Evolutionary conservation across 2,329 filamentous ascomycete genomes (phyloP), one percentile per base, ranked within the genome.

Genomic region (Trichoderma oligosporum): DNA sequence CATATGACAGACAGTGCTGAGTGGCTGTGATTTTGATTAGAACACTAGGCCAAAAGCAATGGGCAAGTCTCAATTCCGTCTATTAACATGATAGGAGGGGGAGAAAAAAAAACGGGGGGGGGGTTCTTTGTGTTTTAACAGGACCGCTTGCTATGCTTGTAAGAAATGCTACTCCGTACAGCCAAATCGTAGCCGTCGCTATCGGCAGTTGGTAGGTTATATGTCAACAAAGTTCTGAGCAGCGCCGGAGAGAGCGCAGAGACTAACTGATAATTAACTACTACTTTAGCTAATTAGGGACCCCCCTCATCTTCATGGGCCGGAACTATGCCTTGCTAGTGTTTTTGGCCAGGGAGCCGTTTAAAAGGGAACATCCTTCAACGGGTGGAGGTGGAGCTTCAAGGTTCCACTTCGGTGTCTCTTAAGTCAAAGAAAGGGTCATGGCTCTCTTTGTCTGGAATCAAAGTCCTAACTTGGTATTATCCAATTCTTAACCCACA

Each of bases 401-500:
- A 27, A 58, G 49, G 57, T 56, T 59, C 57, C 57, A 56, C 57
- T 56, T 49, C 36, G 51, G 44, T 56, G 24, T 39, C 56, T 58
- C 41, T 47, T 53, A 53, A 58, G 48, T 38, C 56, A 58, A 53
- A 46, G 38, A 48, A 56, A 56, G 47, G 55, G 55, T 57, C 55
- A 57, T 44, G 36, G 47, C 39, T 45, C 46, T n/a, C n/a, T n/a
- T n/a, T 38, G 42, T 31, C 53, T 56, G 55, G 31, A 39, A 29
- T 45, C 36, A 16, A 57, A 46, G 47, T 38, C 56, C 33, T 24
- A n/a, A n/a, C n/a, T n/a, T n/a, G n/a, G n/a, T n/a, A n/a, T n/a
- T n/a, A 46, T 18, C 56, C 31, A 48, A 56, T 27, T 51, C 44
- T 56, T 53, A 41, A 56, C 38, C 57, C 51, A 56, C 51, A 56